Conservation (phyloP, 345 rosid species). For the Abelmoschus esculentus region DNA sequence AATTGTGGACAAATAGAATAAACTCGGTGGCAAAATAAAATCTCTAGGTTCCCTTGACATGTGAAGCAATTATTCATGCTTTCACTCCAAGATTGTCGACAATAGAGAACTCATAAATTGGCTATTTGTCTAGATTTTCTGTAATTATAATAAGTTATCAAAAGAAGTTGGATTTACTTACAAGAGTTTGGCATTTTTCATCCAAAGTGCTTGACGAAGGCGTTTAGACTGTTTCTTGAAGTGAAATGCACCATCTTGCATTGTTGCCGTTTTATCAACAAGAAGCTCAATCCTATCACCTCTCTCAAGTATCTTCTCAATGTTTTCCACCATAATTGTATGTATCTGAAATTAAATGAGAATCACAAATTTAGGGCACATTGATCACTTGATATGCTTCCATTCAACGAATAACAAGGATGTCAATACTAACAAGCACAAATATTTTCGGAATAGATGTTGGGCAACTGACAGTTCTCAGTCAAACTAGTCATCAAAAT, state of each 20-base stretch:
- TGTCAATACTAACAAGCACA: not conserved
- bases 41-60: not conserved
- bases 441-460: not conserved
- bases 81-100: not conserved
- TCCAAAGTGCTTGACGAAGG: conserved; percentile 89
- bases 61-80: not conserved
- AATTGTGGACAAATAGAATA: not conserved
- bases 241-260: conserved; percentile 90
- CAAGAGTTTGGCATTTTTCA: conserved; percentile 95
- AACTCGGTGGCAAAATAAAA: not conserved
- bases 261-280: conserved; percentile 89
- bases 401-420: not conserved
- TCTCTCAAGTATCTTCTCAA: conserved; percentile 93
- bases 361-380: not conserved
- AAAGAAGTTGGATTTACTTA: conserved; percentile 27
- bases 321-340: conserved; percentile 91
- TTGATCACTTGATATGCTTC: not conserved
- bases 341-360: conserved; percentile 47
- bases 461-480: not conserved
- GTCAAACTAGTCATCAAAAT: not conserved
- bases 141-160: not conserved
- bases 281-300: conserved; percentile 95
- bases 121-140: not conserved
- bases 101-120: not conserved
- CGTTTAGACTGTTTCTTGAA: conserved; percentile 94